These are phyloP conservation scores for Cavenderia fasciculata DNA, from an alignment of 78 protist species.

Conservation along the genomic window DNA sequence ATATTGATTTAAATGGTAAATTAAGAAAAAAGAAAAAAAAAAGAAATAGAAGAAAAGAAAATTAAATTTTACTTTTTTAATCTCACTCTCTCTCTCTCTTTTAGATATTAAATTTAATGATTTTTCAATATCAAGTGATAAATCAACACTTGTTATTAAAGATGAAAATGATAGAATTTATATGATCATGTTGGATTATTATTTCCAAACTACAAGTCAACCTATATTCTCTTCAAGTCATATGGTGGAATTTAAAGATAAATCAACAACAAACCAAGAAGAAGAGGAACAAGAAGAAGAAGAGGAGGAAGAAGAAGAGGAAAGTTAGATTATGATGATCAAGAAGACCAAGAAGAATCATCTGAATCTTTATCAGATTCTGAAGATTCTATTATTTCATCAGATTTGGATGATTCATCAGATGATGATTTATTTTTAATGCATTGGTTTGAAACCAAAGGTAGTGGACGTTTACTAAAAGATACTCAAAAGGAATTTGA, in stretches of 20 bases:
- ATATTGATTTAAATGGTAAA: background rate
- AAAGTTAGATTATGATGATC: too few relatives aligned
- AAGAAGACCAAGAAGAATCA: too few relatives aligned
- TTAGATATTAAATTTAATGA: slow-evolving; percentile 19
- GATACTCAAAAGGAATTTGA: slow-evolving; percentile 32
- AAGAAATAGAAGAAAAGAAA: background rate
- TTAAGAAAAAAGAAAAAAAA: background rate
- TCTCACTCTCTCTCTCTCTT: too few relatives aligned
- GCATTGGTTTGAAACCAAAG: slow-evolving; percentile 68
- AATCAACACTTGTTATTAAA: background rate
- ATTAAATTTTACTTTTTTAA: too few relatives aligned
- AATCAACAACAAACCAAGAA: background rate
- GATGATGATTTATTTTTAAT: background rate
- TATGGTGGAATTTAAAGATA: background rate
- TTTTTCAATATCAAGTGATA: slow-evolving; percentile 23
- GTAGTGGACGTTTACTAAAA: background rate
- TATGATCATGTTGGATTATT: slow-evolving; percentile 25
- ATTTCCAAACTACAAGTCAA: slow-evolving; percentile 1
- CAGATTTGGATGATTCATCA: background rate
- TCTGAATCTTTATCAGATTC: too few relatives aligned
- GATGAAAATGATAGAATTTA: slow-evolving; percentile 1
- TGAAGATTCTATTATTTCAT: too few relatives aligned
- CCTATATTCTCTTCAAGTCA: background rate
- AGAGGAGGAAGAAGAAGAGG: slow-evolving; percentile 1
- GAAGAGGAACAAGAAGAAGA: background rate